These are phyloP conservation scores for Magnolia kwangsiensis DNA, from an alignment of 164 flowering plant species.

Conservation along the genomic window DNA sequence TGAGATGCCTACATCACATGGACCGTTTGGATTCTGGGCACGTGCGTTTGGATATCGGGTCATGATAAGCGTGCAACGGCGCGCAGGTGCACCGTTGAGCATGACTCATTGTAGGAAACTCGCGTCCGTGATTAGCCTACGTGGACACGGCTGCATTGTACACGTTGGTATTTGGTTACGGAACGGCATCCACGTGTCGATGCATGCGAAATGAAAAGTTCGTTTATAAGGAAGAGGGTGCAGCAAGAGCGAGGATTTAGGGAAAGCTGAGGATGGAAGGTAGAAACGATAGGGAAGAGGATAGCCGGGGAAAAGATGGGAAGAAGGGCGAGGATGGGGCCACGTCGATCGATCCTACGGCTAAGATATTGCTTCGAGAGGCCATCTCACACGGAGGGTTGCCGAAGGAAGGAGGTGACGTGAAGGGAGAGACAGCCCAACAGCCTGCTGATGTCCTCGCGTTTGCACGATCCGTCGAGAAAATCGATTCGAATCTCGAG, in stretches of 20 bases:
- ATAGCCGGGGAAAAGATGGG: background rate
- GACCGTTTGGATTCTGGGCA: too few relatives aligned
- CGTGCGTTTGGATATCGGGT: too few relatives aligned
- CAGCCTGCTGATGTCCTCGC: slow-evolving; percentile 18
- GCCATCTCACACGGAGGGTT: background rate
- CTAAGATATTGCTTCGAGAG: slow-evolving; percentile 10
- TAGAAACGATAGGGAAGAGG: background rate
- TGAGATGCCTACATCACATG: too few relatives aligned
- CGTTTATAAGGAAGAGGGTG: background rate
- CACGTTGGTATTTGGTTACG: background rate
- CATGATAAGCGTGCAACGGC: too few relatives aligned
- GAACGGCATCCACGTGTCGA: background rate
- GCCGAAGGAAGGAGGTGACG: background rate
- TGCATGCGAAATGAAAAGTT: background rate
- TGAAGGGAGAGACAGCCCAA: background rate
- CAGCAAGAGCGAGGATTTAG: slow-evolving; percentile 6
- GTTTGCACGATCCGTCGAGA: slow-evolving; percentile 21
- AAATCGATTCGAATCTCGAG: slow-evolving; percentile 20
- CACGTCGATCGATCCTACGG: slow-evolving; percentile 8
- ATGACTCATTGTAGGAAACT: too few relatives aligned
- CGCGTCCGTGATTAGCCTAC: background rate
- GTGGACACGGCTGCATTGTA: background rate
- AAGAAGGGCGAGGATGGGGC: background rate
- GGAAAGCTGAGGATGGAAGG: slow-evolving; percentile 1
- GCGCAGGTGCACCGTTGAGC: too few relatives aligned